Evolutionary conservation across 2,329 filamentous ascomycete genomes (phyloP), one percentile per base, ranked within the genome.

Genomic region (Ophiostoma tasmaniense): DNA sequence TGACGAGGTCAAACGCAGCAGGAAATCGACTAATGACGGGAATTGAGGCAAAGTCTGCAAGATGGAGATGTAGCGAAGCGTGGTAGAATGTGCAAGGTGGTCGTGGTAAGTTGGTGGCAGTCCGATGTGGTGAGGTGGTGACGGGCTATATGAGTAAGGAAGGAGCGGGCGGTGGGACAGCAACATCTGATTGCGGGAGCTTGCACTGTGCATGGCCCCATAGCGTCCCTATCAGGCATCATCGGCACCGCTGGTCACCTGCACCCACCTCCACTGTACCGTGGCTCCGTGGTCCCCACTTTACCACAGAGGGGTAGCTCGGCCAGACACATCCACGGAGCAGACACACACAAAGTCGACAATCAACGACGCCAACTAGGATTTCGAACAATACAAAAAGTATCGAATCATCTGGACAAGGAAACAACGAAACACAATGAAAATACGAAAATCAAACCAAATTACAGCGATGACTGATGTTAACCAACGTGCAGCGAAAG

Each of bases 251-350:
- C 25, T 14, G 55, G 55, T 61, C 55, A 61, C 55, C 50, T 55
- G 55, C 55, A 61, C 33, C 33, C 33, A 33, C 55, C 25, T 61
- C 55, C 17, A 6, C 25, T 30, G 55, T 25, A 25, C 50, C n/a
- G 50, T 25, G 25, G 55, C 17, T 25, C 50, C n/a, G 50, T 25
- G 25, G 55, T 30, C 55, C 25, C 55, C 55, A 61, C 55, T 61
- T 61, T 61, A 11, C 25, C 55, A 61, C 55, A 61, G 55, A 61
- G 55, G 55, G 55, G 55, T 61, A 61, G 55, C 25, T 30, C 55
- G 55, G 25, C 55, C 55, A 61, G 13, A 61, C 55, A 61, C 10
- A 25, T 30, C 22, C 13, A 39, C 37, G 13, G 11, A 39, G 42
- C 17, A n/a, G 6, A 45, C 17, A 42, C 42, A 45, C 42, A 45